Base-by-base conservation (phyloP, 169 alveolate genomes). In the Cryptosporidium felis region DNA sequence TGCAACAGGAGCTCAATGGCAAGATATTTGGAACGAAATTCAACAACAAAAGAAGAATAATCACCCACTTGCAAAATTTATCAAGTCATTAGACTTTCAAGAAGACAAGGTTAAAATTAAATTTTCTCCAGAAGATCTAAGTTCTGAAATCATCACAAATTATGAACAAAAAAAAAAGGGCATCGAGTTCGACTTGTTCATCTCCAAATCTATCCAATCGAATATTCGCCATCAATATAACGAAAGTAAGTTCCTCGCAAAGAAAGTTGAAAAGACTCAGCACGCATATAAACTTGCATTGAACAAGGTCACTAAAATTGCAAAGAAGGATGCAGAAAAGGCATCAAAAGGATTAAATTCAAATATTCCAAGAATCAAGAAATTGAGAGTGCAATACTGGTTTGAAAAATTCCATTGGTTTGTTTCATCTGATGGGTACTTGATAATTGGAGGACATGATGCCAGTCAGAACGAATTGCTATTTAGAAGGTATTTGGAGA, bases 361-460 rank as follows among this genome's bases (percentile, higher is more conserved):
- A 34, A 85, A 49, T 80, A 56, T 44, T 38, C 46, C 66, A 59
- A 88, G 40, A 30, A 82, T 42, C 80, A 88, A 80, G 40, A 93
- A 82, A 65, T 92, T 91, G 41, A 91, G 99, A 60, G 96, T 94
- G 91, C 81, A 92, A 38, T 95, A 91, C 91, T 97, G 99, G 99
- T 98, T 97, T 89, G 99, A 97, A 89, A 96, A 96, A 92, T 98
- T 96, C 81, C 91, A 94, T 91, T 98, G 99, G 99, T 98, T 97
- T 80, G 93, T 97, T 30, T 92, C 98, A 10, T 91, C 96, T 18
- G 95, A 94, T 81, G 96, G 96, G 32, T 93, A 89, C 89, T 89
- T 95, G 32, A 95, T 94, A 38, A 80, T 96, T 26, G 92, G 95
- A 28, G 98, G 98, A 26, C 93, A 95, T 28, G 99, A 98, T 82